Evolutionary conservation across 2,329 filamentous ascomycete genomes (phyloP), one percentile per base, ranked within the genome.

Genomic region (Xylaria sp.): DNA sequence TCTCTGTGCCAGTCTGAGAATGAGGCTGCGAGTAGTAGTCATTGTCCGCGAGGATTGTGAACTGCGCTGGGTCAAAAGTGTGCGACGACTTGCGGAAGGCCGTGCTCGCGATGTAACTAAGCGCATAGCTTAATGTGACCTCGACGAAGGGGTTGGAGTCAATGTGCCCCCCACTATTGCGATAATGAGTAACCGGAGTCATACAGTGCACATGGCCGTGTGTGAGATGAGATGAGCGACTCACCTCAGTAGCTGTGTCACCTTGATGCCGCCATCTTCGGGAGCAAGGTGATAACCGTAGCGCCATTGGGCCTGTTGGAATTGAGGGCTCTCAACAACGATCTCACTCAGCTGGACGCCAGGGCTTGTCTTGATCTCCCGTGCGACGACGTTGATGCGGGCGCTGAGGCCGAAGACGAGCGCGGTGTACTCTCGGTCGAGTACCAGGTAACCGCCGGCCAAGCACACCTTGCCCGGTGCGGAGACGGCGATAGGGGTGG

Each of bases 381-480:
- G 81, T 9, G 89, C 87, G 67, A 91, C 78, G 69, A 91, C 86
- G 73, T 90, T 90, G 82, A 93, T 90, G 72, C 90, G 84, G 54
- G 90, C 89, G 76, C 88, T 88, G 66, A 92, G 86, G 36, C 90
- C 90, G 76, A 91, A 87, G 70, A 93, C 87, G 64, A 93, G 82
- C 33, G 91, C 95, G 2, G 92, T 96, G 81, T 98, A 94, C 70
- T 88, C 85, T 70, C 93, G 90, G 83, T 98, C 95, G 55, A 99
- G 90, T 25, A 98, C 95, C 55, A 98, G 90, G 82, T 98, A 99
- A 70, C 96, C 96, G 72, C 96, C 96, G 3, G 95, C 94, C 63
- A 98, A 88, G 72, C 99, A 88, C 69, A 99, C 96, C 84, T 99
- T 99, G 75, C 96, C 96, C 20, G 96, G 96, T 25, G 96, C 95